A percentile compares a stretch with the other conserved stretches of the same genome.
Evolutionary conservation across 208 protist genomes (phyloP).

Genomic region (Crithidia bombi): DNA sequence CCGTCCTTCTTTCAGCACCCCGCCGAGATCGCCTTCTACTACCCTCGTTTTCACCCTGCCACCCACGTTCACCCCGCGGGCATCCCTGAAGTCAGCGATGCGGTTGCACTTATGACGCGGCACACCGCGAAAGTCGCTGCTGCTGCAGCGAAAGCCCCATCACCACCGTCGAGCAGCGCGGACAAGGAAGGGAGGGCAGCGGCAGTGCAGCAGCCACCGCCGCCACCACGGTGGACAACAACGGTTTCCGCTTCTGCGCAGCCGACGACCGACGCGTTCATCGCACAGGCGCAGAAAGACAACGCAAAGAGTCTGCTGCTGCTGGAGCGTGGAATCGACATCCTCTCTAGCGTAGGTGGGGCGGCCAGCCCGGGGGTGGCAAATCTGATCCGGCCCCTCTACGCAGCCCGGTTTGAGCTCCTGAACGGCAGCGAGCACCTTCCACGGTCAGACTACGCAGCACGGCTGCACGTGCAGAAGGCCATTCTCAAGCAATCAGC

Average conservation of each 20-base stretch:
- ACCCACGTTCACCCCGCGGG: conserved; percentile 60
- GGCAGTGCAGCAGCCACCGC: neutral
- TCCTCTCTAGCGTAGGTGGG: conserved; percentile 69
- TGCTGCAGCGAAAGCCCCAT: conserved; percentile 4
- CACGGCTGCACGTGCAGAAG: conserved; percentile 59
- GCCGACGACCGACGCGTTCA: conserved; percentile 23
- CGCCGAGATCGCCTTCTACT: conserved; percentile 87
- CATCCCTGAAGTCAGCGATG: conserved; percentile 80
- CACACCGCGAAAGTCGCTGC: conserved; percentile 6
- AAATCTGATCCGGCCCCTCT: conserved; percentile 59
- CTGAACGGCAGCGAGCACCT: conserved; percentile 78
- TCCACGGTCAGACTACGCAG: conserved; percentile 57
- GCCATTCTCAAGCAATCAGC: conserved; percentile 65
- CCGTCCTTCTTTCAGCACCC: conserved; percentile 64
- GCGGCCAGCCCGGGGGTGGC: conserved; percentile 22
- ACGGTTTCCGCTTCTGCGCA: conserved; percentile 22
- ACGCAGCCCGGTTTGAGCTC: conserved; percentile 79
- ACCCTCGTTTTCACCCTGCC: conserved; percentile 75
- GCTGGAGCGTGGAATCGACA: conserved; percentile 77
- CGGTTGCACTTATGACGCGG: conserved; percentile 56
- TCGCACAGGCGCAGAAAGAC: conserved; percentile 40
- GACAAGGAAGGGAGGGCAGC: neutral
- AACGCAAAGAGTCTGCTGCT: conserved; percentile 61
- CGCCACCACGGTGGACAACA: conserved; percentile 41
- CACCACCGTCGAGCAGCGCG: neutral